Evolutionary conservation across 768 basidiomycete genomes (phyloP), one percentile per base, ranked within the genome.

Genomic region (Suillus alpinus): DNA sequence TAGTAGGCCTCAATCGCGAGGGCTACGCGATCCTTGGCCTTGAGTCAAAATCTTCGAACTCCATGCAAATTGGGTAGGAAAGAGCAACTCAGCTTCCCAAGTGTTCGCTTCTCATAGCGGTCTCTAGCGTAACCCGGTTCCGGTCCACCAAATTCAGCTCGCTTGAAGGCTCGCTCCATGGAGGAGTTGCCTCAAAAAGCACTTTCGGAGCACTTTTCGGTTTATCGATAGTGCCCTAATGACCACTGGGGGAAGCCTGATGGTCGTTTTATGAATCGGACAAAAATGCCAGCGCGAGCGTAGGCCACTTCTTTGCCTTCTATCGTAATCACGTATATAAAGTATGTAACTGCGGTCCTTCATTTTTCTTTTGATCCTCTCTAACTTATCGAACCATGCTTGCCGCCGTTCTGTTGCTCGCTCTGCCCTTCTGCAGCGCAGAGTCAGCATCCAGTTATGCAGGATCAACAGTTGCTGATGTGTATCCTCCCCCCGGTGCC

Each of bases 401-500:
- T 41, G 23, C 29, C 12, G 43, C n/a, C 16, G 31, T 40, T 34
- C 51, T 57, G 7, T 37, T 66, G 23, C 50, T 66, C 29, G 26
- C 36, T 41, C 34, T 49, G 23, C 44, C 66, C 16, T 49, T 63
- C 26, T 61, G 51, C 50, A 39, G 13, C 39, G 44, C 56, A 20
- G 7, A 46, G 29, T 43, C 39, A 50, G 75, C 75, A 3, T 81
- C 81, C 14, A 63, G 73, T 10, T 80, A 78, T 51, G 81, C 80
- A 29, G 82, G 82, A 1, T 69, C 77, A 2, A 78, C 80, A 0
- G 66, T 72, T 8, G 75, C 76, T 2, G 78, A 76, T 39, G 64
- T 72, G 9, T 83, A 77, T 55, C 82, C 82, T 6, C 81, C 80
- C 31, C 64, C 75, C 9, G 70, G 69, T 47, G 76, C 71, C 31